A percentile compares a stretch with the other conserved stretches of the same genome.
Evolutionary conservation across 1,284 basidiomycete genomes (phyloP).

Genomic region (Cutaneotrichosporon cyanovorans): DNA sequence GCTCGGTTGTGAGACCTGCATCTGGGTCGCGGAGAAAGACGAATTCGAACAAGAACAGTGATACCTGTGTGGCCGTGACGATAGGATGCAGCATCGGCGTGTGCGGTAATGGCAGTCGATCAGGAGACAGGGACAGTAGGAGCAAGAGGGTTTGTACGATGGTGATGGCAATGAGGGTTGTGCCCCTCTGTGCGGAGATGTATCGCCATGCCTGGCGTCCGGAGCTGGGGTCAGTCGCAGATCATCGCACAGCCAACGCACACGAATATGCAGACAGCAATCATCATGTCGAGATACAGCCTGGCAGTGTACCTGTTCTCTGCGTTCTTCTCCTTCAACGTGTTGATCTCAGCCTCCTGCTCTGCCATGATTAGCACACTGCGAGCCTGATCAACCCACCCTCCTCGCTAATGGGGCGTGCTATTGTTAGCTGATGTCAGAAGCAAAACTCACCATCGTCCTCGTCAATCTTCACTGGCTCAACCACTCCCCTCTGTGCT

Average conservation of each 20-base stretch:
- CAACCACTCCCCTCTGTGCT: neutral
- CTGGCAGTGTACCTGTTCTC: conserved; percentile 22
- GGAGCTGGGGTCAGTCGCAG: neutral
- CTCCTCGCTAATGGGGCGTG: conserved; percentile 17
- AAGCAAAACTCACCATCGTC: conserved; percentile 6
- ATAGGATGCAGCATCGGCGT: conserved; percentile 9
- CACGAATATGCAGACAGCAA: conserved; percentile 26
- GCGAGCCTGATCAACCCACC: conserved; percentile 6
- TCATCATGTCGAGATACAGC: conserved; percentile 27
- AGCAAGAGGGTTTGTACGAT: conserved; percentile 24
- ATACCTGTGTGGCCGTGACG: conserved; percentile 20
- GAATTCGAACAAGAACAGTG: conserved; percentile 17
- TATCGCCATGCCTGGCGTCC: conserved; percentile 1
- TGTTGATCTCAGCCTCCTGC: conserved; percentile 32
- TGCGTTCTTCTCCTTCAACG: conserved; percentile 22
- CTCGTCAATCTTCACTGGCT: neutral
- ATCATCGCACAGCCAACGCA: conserved; percentile 11
- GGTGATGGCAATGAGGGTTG: conserved; percentile 8
- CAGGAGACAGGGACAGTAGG: conserved; percentile 29
- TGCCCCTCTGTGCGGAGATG: neutral
- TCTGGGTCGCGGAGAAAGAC: neutral
- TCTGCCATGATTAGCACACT: conserved; percentile 16
- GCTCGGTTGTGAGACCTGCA: conserved; percentile 7
- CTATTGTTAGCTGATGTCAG: conserved; percentile 6
- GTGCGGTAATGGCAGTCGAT: conserved; percentile 12